A percentile compares a stretch with the other conserved stretches of the same genome.
Conservation (phyloP, 164 flowering plant species). For the Santalum album region DNA sequence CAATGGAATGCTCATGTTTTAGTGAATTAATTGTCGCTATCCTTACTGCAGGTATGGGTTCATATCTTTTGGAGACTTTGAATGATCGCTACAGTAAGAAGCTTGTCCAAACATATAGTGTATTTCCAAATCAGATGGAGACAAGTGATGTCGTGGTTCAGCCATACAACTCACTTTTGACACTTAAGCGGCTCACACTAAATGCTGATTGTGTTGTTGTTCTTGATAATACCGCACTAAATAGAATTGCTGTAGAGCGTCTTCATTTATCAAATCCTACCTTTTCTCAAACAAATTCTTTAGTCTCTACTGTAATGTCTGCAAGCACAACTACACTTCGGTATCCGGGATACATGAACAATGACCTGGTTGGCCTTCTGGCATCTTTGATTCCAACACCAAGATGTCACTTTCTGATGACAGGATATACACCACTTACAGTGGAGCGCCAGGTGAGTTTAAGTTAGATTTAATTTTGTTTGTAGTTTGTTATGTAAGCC, state of each 20-base stretch:
- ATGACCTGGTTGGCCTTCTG: constrained; percentile 99
- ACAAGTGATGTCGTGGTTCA: constrained; percentile 99
- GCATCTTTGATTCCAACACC: constrained; percentile 98
- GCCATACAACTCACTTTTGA: constrained; percentile 96
- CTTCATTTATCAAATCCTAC: constrained; percentile 90
- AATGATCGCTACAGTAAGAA: constrained; percentile 17
- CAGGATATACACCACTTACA: constrained; percentile 97
- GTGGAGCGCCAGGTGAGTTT: constrained; percentile 86
- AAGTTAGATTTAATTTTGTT: too few species aligned
- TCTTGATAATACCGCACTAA: constrained; percentile 95
- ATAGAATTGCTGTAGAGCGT: constrained; percentile 94
- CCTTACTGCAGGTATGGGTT: constrained; percentile 7
- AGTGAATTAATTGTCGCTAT: neutral
- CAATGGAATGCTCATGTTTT: too few species aligned
- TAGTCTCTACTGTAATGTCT: constrained; percentile 99
- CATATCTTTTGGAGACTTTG: neutral
- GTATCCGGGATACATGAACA: constrained; percentile 99
- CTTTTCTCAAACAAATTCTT: constrained; percentile 90
- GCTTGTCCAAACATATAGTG: constrained; percentile 97
- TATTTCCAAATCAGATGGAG: constrained; percentile 99
- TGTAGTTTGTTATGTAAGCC: too few species aligned
- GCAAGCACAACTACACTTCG: constrained; percentile 98
- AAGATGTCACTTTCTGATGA: constrained; percentile 98
- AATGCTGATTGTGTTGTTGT: constrained; percentile 99
- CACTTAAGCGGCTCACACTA: constrained; percentile 85